Percentiles rank a stretch among this genome's conserved stretches.
Evolutionary conservation across 768 basidiomycete genomes (phyloP).

Genomic region (Boletus rubropictus): DNA sequence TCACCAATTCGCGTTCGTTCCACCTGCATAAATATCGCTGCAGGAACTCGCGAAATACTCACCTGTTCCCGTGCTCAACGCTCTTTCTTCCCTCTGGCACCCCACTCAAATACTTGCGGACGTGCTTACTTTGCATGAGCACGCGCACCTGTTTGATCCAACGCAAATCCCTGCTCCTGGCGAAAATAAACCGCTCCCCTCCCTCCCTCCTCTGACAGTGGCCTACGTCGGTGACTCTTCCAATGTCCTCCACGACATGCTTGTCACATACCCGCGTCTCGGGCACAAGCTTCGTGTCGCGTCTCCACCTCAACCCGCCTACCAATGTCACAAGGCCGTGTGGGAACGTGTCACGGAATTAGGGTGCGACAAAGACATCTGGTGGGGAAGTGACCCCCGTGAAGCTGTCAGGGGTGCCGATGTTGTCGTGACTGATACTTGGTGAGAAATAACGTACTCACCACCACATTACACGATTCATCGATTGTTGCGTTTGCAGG

Average conservation of each 20-base stretch:
- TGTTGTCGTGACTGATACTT: conserved; percentile 96
- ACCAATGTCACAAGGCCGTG: conserved; percentile 66
- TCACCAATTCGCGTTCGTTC: neutral
- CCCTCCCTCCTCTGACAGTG: conserved; percentile 75
- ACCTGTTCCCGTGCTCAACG: conserved; percentile 92
- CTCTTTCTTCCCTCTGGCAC: conserved; percentile 93
- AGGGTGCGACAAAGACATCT: conserved; percentile 64
- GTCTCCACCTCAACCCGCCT: conserved; percentile 55
- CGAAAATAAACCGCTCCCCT: conserved; percentile 35
- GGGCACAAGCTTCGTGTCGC: conserved; percentile 86
- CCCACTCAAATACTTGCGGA: conserved; percentile 95
- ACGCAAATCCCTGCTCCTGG: conserved; percentile 11
- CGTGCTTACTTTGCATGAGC: conserved; percentile 82
- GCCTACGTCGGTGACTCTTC: conserved; percentile 93
- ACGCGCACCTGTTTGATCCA: conserved; percentile 49
- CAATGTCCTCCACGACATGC: conserved; percentile 96
- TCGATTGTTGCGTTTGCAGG: conserved; percentile 39
- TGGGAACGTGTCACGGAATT: conserved; percentile 78
- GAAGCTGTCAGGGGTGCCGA: conserved; percentile 89
- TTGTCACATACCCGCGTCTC: conserved; percentile 87
- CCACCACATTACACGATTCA: neutral
- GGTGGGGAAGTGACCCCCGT: conserved; percentile 71
- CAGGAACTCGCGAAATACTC: conserved; percentile 90
- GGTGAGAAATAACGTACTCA: conserved; percentile 41
- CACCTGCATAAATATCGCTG: neutral